Base-by-base conservation (phyloP, 2,329 filamentous ascomycete genomes). In the Pseudopithomyces chartarum region DNA sequence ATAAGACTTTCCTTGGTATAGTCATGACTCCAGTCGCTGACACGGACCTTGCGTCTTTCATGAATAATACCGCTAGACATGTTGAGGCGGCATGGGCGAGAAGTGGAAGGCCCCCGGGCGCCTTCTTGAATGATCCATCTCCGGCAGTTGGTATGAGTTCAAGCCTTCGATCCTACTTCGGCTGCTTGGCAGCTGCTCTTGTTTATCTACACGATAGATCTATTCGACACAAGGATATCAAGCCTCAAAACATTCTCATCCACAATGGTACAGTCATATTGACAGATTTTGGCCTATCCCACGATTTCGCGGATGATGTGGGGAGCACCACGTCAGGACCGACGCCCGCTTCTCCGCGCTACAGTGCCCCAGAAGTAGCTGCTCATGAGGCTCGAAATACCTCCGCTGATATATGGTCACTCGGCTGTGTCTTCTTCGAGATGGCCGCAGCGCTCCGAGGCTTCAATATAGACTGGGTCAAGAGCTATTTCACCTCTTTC, bases 11-110 rank as follows among this genome's bases (percentile, higher is more conserved):
- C 43, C 58, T 73, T 23, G 69, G 70, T 5, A 32, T 76, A 2
- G 56, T 76, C 36, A 74, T 74, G 66, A 52, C 52, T 15, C 59
- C 59, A 6, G 51, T 66, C 13, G 64, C 64, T 1, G 59, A 68
- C 2, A 58, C 22, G 2, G 55, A 65, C 26, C 58, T 68, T 12
- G 43, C 49, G 0, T 33, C 26, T 1, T 68, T 55, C 38, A 26
- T 63, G 48, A 17, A 53, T 10, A 29, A 49, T 22, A n/a, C 36
- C 3, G 39, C 51, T 20, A 7, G 6, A 6, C 5, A 29, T 3
- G 39, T 45, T 12, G 7, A 46, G 38, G 17, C 38, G 19, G n/a
- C 15, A 5, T 20, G 8, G 17, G 38, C 38, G 38, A 40, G 13
- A 19, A 10, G 38, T n/a, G 38, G 19, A 10, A 17, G 19, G 4